These are phyloP conservation scores for Aureobasidium leucospermi DNA, from an alignment of 2,329 filamentous ascomycete genomes.

Conservation along the genomic window DNA sequence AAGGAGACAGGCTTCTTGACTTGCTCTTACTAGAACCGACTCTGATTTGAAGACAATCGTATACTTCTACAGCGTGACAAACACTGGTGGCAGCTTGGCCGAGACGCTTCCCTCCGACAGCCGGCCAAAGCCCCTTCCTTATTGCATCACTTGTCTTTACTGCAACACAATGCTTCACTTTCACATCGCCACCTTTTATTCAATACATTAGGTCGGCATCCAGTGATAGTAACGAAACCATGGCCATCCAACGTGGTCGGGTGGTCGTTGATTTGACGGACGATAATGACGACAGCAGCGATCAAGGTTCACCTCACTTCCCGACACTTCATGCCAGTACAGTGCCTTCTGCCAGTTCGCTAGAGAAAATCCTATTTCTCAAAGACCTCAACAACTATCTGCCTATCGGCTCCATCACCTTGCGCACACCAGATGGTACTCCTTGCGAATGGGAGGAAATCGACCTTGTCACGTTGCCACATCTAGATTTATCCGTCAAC, in stretches of 20 bases:
- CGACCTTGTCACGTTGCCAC: background rate
- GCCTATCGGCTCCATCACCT: slow-evolving; percentile 20
- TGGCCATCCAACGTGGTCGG: background rate
- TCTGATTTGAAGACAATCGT: too few species aligned
- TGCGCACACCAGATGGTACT: background rate
- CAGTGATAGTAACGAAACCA: background rate
- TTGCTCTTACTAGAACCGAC: too few species aligned
- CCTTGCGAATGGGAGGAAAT: slow-evolving; percentile 8
- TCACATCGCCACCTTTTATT: background rate
- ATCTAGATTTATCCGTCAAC: slow-evolving; percentile 8
- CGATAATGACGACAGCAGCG: background rate
- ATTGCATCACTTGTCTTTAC: too few species aligned
- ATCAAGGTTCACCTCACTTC: background rate
- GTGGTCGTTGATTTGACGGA: background rate
- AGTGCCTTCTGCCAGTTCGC: background rate
- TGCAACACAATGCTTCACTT: too few species aligned
- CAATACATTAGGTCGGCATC: background rate
- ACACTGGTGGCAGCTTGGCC: too few species aligned
- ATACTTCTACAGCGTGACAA: too few species aligned
- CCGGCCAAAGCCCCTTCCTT: too few species aligned
- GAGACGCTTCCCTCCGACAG: too few species aligned
- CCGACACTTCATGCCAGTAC: background rate
- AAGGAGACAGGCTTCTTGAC: too few species aligned
- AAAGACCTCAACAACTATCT: slow-evolving; percentile 21
- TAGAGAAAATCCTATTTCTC: slow-evolving; percentile 7